These are phyloP conservation scores for Penicillium sp. DNA, from an alignment of 2,329 filamentous ascomycete genomes.

Conservation along the genomic window DNA sequence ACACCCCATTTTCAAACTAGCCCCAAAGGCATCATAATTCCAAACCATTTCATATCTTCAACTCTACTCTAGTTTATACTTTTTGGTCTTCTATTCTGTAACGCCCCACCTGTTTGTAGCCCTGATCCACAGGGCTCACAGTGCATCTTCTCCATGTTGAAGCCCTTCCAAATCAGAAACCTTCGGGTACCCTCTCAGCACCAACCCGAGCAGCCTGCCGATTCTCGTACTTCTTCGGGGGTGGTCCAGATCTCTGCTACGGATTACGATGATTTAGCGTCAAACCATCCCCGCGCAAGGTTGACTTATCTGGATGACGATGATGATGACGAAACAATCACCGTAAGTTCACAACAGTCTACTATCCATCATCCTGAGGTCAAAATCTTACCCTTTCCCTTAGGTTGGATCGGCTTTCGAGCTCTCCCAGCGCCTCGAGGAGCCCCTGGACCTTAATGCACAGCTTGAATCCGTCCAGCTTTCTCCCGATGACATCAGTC, in stretches of 20 bases:
- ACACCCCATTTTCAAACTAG: slow-evolving; percentile 1
- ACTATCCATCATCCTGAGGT: no score
- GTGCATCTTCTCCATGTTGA: slow-evolving; percentile 29
- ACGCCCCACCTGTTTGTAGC: slow-evolving; percentile 6
- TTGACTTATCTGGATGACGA: slow-evolving; percentile 49
- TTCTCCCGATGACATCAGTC: slow-evolving; percentile 17
- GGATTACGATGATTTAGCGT: slow-evolving; percentile 45
- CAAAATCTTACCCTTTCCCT: slow-evolving; percentile 14
- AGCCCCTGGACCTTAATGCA: slow-evolving; percentile 30
- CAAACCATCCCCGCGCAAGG: slow-evolving; percentile 41
- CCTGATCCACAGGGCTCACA: slow-evolving; percentile 3
- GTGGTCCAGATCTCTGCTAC: slow-evolving; percentile 42
- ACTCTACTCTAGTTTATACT: slow-evolving; percentile 4
- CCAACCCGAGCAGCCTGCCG: background rate
- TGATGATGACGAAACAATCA: slow-evolving; percentile 49
- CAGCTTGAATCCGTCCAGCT: slow-evolving; percentile 9
- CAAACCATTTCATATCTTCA: slow-evolving; percentile 2
- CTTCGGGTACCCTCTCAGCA: slow-evolving; percentile 25
- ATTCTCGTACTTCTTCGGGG: slow-evolving; percentile 21
- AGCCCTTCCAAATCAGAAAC: slow-evolving; percentile 43
- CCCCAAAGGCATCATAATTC: slow-evolving; percentile 12
- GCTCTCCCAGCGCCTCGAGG: slow-evolving; percentile 47
- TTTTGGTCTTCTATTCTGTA: slow-evolving; percentile 5
- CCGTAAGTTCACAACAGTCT: slow-evolving; percentile 30
- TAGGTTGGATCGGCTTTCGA: slow-evolving; percentile 50